These are phyloP conservation scores for Brassica hybrid DNA, from an alignment of 441 rosid species.

Conservation along the genomic window DNA sequence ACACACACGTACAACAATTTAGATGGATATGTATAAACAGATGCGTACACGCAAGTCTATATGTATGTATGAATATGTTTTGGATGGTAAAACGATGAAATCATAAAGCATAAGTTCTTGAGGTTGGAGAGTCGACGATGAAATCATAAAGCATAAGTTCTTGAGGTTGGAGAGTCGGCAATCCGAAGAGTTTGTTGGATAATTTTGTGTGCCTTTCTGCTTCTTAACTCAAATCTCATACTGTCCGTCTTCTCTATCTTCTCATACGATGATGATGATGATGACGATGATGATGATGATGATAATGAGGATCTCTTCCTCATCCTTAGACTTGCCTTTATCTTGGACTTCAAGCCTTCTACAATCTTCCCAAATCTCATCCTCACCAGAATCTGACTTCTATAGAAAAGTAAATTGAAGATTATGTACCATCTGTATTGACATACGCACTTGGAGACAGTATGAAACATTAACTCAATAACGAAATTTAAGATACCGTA, in stretches of 20 bases:
- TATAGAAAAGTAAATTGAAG: conserved; percentile 3
- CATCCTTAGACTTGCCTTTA: conserved; percentile 59
- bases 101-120: conserved; percentile 57
- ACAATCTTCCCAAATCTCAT: conserved; percentile 68
- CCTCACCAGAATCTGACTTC: conserved; percentile 34
- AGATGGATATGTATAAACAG: conserved; percentile 14
- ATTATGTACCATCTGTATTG: neutral
- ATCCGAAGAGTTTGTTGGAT: conserved; percentile 70
- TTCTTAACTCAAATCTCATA: conserved; percentile 85
- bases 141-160: conserved; percentile 54
- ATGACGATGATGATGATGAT: conserved; percentile 26
- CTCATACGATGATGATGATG: conserved; percentile 51
- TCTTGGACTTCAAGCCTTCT: conserved; percentile 70
- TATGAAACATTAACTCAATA: neutral
- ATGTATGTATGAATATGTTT: conserved; percentile 19
- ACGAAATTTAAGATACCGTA: neutral
- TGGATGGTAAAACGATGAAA: conserved; percentile 20
- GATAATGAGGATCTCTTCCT: conserved; percentile 48
- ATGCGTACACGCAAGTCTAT: conserved; percentile 26
- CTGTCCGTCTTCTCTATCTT: conserved; percentile 95
- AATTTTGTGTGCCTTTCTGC: conserved; percentile 82
- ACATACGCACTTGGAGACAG: neutral
- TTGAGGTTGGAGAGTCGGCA: conserved; percentile 77
- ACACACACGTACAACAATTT: neutral
- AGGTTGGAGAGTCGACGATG: conserved; percentile 5